A percentile compares a stretch with the other conserved stretches of the same genome.
Evolutionary conservation across 345 rosid species (phyloP).

Genomic region (Ceriops decandra): DNA sequence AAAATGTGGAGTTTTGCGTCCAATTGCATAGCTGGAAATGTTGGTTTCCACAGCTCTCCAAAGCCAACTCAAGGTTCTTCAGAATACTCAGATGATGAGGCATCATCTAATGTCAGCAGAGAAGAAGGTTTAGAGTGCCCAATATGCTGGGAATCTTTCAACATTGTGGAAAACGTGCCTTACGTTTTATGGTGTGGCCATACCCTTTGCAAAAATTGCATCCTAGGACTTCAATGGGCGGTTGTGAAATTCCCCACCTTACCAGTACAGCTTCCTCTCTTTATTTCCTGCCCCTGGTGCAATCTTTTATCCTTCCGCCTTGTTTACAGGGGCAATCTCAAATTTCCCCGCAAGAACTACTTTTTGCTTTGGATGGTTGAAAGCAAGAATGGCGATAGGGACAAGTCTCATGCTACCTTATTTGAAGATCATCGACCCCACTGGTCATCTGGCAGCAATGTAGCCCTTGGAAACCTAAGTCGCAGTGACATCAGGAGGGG

Average conservation of each 20-base stretch:
- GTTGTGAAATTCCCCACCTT: constrained; percentile 76
- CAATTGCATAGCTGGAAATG: constrained; percentile 21
- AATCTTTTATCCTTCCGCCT: constrained; percentile 77
- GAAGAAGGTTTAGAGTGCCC: constrained; percentile 91
- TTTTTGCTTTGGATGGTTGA: constrained; percentile 97
- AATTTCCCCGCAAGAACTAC: constrained; percentile 85
- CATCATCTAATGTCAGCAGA: constrained; percentile 40
- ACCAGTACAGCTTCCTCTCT: constrained; percentile 91
- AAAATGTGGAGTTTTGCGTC: constrained; percentile 30
- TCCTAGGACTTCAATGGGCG: constrained; percentile 84
- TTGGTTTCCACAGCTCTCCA: constrained; percentile 23
- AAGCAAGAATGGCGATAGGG: constrained; percentile 74
- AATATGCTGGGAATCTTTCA: constrained; percentile 89
- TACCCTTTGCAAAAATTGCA: constrained; percentile 86
- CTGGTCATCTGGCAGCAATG: constrained; percentile 24
- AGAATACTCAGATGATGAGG: constrained; percentile 81
- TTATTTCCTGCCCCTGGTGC: constrained; percentile 96
- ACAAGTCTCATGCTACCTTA: constrained; percentile 33
- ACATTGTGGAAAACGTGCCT: constrained; percentile 88
- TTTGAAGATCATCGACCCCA: constrained; percentile 31
- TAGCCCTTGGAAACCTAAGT: constrained; percentile 22
- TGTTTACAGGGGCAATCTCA: constrained; percentile 68
- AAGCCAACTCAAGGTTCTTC: constrained; percentile 36
- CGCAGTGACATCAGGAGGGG: constrained; percentile 32
- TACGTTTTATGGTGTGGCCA: constrained; percentile 97